Evolutionary conservation across 2,329 filamentous ascomycete genomes (phyloP), one percentile per base, ranked within the genome.

Genomic region (Daldinia sp.): DNA sequence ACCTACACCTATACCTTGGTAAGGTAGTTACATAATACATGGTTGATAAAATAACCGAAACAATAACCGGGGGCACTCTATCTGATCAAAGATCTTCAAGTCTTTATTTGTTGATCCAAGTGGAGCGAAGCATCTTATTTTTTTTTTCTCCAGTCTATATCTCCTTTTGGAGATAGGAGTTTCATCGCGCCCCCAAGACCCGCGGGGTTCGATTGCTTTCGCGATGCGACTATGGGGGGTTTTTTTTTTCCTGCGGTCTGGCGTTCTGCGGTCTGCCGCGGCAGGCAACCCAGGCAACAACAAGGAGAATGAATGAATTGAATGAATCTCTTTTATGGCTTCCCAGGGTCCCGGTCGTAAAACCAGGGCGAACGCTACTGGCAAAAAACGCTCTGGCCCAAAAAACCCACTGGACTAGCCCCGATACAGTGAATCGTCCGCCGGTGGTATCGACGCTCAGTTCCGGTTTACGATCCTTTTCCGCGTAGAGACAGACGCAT

Each of bases 371-470:
- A 18, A 23, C 41, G 55, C 50, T 5, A 23, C 51, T 56, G 44
- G 44, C 20, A 23, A 23, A 23, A 23, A 23, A 48, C 46, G 46
- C 46, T 37, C 42, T 61, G 48, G 39, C 20, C 46, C 10, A 39
- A 33, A 18, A 44, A 59, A n/a, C 35, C 66, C 60, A 61, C 66
- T 39, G 13, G 26, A 58, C 69, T 71, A 71, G 57, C 66, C 69
- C 66, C 57, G 60, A 71, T 69, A 33, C 48, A 71, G 69, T 57
- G 69, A 60, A 69, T 67, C 6, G 60, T 65, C 69, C 66, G 69
- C 57, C 20, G 42, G 33, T 60, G 54, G 60, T 62, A 58, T 56
- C 56, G 60, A 67, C 39, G 48, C 37, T 48, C 56, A 42, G 37
- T 33, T 37, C 37, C 53, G 44, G 51, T 37, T 54, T 60, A 63